These are phyloP conservation scores for Aquanectria penicillioides DNA, from an alignment of 2,329 filamentous ascomycete genomes.

Conservation along the genomic window DNA sequence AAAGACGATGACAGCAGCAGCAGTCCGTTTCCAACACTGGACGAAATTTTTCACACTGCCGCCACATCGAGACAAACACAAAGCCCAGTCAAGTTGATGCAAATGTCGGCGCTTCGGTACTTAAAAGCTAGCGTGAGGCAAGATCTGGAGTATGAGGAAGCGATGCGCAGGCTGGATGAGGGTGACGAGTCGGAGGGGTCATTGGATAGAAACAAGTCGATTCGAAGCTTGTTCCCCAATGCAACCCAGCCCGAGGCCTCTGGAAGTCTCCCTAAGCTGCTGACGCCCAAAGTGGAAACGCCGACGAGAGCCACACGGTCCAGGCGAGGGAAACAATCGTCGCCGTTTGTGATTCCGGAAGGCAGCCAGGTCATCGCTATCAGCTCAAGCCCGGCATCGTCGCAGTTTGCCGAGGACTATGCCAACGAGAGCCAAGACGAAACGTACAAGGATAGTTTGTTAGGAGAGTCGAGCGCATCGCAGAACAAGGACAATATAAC, in stretches of 20 bases:
- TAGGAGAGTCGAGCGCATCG: slow-evolving; percentile 31
- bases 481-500: slow-evolving; percentile 31
- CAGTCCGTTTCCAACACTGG: slow-evolving; percentile 47
- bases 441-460: slow-evolving; percentile 33
- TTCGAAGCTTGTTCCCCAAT: slow-evolving; percentile 45
- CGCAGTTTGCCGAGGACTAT: slow-evolving; percentile 32
- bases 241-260: slow-evolving; percentile 43
- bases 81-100: slow-evolving; percentile 44
- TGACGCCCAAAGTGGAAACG: slow-evolving; percentile 17
- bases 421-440: slow-evolving; percentile 35
- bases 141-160: slow-evolving; percentile 55
- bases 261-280: slow-evolving; percentile 1
- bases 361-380: slow-evolving; percentile 47
- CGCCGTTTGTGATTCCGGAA: slow-evolving; percentile 40
- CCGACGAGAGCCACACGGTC: slow-evolving; percentile 24
- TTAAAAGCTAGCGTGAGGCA: slow-evolving; percentile 38
- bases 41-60: slow-evolving; percentile 55
- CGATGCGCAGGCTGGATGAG: slow-evolving; percentile 55
- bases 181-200: slow-evolving; percentile 41
- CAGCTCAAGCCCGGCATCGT: slow-evolving; percentile 40
- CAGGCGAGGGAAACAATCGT: slow-evolving; percentile 26
- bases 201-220: slow-evolving; percentile 37
- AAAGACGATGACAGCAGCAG: slow-evolving; percentile 40
- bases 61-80: slow-evolving; percentile 49
- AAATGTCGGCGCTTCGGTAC: slow-evolving; percentile 38